These are phyloP conservation scores for Macaranga tanarius DNA, from an alignment of 441 rosid species.

Conservation along the genomic window DNA sequence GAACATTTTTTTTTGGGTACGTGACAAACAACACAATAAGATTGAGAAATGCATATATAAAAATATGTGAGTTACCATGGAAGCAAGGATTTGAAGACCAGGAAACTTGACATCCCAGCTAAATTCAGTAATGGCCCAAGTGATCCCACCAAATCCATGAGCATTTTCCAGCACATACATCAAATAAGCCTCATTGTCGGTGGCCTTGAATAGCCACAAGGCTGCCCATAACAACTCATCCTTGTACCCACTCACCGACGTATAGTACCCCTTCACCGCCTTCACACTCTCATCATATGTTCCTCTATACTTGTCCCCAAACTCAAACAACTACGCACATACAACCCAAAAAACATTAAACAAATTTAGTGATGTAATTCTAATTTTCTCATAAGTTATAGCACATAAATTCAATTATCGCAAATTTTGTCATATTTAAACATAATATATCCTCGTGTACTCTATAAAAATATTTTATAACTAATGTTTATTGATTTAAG, in stretches of 20 bases:
- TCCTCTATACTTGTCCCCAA: slow-evolving; percentile 75
- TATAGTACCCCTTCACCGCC: slow-evolving; percentile 72
- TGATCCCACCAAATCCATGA: slow-evolving; percentile 60
- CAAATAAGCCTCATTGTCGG: slow-evolving; percentile 62
- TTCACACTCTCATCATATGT: slow-evolving; percentile 67
- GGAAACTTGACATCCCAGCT: slow-evolving; percentile 98
- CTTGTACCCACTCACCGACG: slow-evolving; percentile 89
- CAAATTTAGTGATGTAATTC: too few relatives aligned
- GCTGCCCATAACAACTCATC: slow-evolving; percentile 96
- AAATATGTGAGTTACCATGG: slow-evolving; percentile 52
- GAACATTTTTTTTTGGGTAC: too few relatives aligned
- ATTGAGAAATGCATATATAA: too few relatives aligned
- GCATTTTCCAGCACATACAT: slow-evolving; percentile 60
- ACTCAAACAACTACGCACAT: slow-evolving; percentile 65
- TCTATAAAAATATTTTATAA: too few relatives aligned
- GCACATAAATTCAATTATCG: too few relatives aligned
- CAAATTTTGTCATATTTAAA: too few relatives aligned
- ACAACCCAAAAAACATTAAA: neutral
- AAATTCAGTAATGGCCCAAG: slow-evolving; percentile 89
- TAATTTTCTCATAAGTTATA: too few relatives aligned
- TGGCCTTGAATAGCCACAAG: slow-evolving; percentile 83
- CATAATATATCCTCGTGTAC: too few relatives aligned
- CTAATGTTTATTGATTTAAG: too few relatives aligned
- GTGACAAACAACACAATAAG: too few relatives aligned
- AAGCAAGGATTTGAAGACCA: slow-evolving; percentile 70